Evolutionary conservation across 495 filamentous ascomycete species (phyloP).

Genomic region (Penicillium herquei): DNA sequence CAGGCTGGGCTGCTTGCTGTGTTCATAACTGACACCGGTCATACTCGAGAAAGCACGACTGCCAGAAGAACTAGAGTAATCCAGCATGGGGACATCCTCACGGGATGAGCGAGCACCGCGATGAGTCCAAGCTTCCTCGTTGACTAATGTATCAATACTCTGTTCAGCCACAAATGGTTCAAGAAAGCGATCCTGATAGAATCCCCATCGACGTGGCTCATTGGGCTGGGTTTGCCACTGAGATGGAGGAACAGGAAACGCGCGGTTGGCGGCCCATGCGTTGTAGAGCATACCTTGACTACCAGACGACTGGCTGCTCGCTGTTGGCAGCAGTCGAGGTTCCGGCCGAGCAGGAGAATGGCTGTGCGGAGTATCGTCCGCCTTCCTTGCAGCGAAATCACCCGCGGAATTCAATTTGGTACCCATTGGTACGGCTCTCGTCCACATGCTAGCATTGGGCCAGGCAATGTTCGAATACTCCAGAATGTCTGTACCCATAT

Average conservation of each 20-base stretch:
- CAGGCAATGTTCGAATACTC: conserved; percentile 77
- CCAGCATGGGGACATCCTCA: conserved; percentile 55
- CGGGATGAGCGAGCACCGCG: conserved; percentile 41
- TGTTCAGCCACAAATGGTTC: conserved; percentile 32
- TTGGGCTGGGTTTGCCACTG: conserved; percentile 9
- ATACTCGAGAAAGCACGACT: conserved; percentile 46
- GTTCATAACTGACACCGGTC: conserved; percentile 44
- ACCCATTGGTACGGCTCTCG: conserved; percentile 40
- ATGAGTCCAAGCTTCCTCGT: conserved; percentile 33
- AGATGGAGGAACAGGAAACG: conserved; percentile 20
- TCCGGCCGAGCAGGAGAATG: conserved; percentile 49
- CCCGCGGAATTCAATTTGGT: conserved; percentile 35
- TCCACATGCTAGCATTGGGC: conserved; percentile 77
- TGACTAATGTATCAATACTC: conserved; percentile 27
- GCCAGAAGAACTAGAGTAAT: conserved; percentile 44
- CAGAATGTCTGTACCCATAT: conserved; percentile 58
- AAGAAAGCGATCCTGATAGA: conserved; percentile 36
- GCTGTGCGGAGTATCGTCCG: conserved; percentile 41
- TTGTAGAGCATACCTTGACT: conserved; percentile 15
- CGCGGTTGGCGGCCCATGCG: conserved; percentile 25
- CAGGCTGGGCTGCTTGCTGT: conserved; percentile 45
- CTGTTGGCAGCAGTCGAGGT: conserved; percentile 6
- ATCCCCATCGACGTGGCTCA: conserved; percentile 14
- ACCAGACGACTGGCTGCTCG: conserved; percentile 17
- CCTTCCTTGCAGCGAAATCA: conserved; percentile 24